These are phyloP conservation scores for Leishmania guyanensis DNA, from an alignment of 208 protist species.

Conservation along the genomic window DNA sequence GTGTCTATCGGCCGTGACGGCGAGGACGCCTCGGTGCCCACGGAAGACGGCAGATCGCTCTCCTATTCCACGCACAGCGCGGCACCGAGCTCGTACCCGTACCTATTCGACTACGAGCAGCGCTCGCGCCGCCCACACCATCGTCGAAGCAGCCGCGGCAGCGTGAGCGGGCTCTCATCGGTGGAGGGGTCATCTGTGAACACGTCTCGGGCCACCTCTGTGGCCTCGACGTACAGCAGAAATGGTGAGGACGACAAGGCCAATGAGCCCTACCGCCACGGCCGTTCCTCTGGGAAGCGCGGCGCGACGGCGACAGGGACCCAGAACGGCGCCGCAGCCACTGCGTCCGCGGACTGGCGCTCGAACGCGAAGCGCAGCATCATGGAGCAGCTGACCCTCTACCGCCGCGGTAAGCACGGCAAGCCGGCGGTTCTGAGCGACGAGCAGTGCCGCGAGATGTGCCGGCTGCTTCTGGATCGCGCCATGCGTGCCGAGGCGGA, in stretches of 20 bases:
- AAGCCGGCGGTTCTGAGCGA: conserved; percentile 59
- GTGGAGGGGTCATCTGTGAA: conserved; percentile 7
- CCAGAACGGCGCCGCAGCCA: background rate
- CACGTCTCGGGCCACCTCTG: conserved; percentile 40
- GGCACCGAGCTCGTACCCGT: conserved; percentile 35
- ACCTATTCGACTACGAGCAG: conserved; percentile 29
- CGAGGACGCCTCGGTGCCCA: conserved; percentile 9
- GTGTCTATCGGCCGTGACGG: background rate
- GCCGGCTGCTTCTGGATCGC: conserved; percentile 70
- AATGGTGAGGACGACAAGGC: conserved; percentile 30
- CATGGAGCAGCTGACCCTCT: conserved; percentile 77
- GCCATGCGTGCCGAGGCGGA: conserved; percentile 65
- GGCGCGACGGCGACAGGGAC: background rate
- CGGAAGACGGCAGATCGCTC: conserved; percentile 26
- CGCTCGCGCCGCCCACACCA: conserved; percentile 17
- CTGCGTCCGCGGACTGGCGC: conserved; percentile 52
- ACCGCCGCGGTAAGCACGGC: conserved; percentile 53
- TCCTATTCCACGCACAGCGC: conserved; percentile 28
- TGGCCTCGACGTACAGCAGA: conserved; percentile 37
- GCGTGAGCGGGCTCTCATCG: conserved; percentile 16
- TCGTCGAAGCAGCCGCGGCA: conserved; percentile 10
- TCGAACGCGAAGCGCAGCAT: conserved; percentile 75
- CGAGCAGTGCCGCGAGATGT: conserved; percentile 54
- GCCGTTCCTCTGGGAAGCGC: background rate
- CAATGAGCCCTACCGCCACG: background rate